Evolutionary conservation across 257 asterid genomes (phyloP).

Genomic region (Solanum sejunctum): DNA sequence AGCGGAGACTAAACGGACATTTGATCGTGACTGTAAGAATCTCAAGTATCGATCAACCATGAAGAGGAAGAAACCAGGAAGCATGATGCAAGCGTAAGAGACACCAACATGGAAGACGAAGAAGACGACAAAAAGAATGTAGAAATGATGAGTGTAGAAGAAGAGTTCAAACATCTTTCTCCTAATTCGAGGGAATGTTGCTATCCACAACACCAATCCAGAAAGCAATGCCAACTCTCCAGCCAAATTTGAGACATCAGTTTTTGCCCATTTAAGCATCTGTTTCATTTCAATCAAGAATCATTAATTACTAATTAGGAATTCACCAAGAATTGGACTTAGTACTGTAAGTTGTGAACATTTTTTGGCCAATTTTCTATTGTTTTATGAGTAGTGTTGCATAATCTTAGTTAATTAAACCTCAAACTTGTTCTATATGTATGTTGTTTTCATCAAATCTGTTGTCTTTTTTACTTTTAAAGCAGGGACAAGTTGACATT

Average conservation of each 20-base stretch:
- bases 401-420: neutral
- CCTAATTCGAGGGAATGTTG: conserved; percentile 57
- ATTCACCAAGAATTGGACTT: neutral
- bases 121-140: conserved; percentile 58
- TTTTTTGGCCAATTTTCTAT: neutral
- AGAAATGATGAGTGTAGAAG: conserved; percentile 74
- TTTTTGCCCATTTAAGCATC: conserved; percentile 63
- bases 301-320: neutral
- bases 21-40: conserved; percentile 55
- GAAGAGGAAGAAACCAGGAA: conserved; percentile 89
- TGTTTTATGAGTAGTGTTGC: neutral
- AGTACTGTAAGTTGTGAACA: neutral
- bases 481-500: neutral
- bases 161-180: conserved; percentile 72
- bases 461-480: neutral
- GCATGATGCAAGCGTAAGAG: conserved; percentile 34
- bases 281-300: neutral
- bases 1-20: conserved; percentile 50
- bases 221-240: conserved; percentile 69
- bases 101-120: conserved; percentile 66
- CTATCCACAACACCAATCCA: conserved; percentile 55
- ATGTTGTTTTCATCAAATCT: neutral
- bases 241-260: conserved; percentile 51
- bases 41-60: conserved; percentile 57
- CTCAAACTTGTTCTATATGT: neutral